These are phyloP conservation scores for Erysimum pusillum DNA, from an alignment of 441 rosid species.

Conservation along the genomic window DNA sequence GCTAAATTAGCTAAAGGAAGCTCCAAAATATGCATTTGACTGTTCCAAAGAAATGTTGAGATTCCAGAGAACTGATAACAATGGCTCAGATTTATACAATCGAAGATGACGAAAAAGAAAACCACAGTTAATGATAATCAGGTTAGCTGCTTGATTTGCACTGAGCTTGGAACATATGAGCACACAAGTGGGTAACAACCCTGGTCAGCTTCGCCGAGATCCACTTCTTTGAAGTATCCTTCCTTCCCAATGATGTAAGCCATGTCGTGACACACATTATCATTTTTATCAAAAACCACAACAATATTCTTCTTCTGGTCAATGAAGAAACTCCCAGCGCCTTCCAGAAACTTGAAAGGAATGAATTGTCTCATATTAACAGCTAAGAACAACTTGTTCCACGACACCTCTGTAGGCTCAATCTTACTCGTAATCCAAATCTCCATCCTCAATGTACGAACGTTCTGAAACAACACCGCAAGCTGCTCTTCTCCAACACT, in stretches of 20 bases:
- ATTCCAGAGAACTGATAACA: conserved; percentile 4
- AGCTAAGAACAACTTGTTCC: conserved; percentile 7
- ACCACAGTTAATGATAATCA: neutral
- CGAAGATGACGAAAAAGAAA: neutral
- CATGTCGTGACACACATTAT: neutral
- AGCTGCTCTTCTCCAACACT: conserved; percentile 1
- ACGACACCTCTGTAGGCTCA: neutral
- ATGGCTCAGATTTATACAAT: neutral
- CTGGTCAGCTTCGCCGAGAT: neutral
- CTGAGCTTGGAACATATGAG: conserved; percentile 4
- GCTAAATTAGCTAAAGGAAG: neutral
- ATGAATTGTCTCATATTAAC: too few relatives aligned
- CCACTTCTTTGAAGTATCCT: neutral
- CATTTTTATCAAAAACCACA: neutral
- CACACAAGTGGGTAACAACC: neutral
- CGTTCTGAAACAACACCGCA: neutral
- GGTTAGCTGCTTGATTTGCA: neutral
- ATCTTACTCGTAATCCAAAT: conserved; percentile 6
- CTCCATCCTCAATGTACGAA: neutral
- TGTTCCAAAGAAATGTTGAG: neutral
- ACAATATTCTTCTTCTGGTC: neutral
- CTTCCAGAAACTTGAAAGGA: neutral
- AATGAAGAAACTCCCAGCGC: neutral
- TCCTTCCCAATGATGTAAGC: conserved; percentile 1
- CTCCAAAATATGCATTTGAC: neutral